Evolutionary conservation across 202 grass and related monocot species (phyloP).

Genomic region (Musa balbisiana): DNA sequence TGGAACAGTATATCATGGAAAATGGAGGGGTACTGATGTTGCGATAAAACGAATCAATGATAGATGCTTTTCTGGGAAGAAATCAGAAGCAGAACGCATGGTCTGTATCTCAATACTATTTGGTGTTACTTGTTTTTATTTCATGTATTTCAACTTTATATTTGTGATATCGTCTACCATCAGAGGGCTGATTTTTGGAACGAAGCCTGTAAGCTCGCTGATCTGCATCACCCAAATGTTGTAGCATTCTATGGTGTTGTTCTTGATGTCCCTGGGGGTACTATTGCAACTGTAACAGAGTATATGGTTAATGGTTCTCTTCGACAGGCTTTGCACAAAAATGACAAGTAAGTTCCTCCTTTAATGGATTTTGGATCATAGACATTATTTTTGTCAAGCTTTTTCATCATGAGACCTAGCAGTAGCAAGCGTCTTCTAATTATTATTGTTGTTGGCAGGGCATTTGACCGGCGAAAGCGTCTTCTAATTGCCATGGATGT

Average conservation of each 20-base stretch:
- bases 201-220: constrained; percentile 87
- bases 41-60: constrained; percentile 98
- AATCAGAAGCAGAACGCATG: constrained; percentile 95
- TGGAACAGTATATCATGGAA: constrained; percentile 97
- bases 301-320: constrained; percentile 99
- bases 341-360: constrained; percentile 52
- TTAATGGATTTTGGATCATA: background rate
- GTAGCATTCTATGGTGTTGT: constrained; percentile 93
- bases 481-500: constrained; percentile 97
- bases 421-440: background rate
- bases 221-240: constrained; percentile 89
- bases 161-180: constrained; percentile 23
- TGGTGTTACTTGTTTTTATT: background rate
- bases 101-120: constrained; percentile 29
- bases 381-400: background rate
- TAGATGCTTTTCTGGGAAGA: constrained; percentile 84
- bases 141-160: background rate
- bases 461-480: constrained; percentile 57
- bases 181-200: constrained; percentile 97
- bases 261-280: constrained; percentile 79
- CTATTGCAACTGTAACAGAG: constrained; percentile 89
- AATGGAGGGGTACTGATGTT: constrained; percentile 99
- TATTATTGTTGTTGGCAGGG: constrained; percentile 36
- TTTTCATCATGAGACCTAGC: background rate
- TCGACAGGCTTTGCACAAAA: constrained; percentile 73